Evolutionary conservation across 2,329 filamentous ascomycete species (phyloP), one percentile per base, ranked within the genome.

Genomic region (Chaetomium strumarium): DNA sequence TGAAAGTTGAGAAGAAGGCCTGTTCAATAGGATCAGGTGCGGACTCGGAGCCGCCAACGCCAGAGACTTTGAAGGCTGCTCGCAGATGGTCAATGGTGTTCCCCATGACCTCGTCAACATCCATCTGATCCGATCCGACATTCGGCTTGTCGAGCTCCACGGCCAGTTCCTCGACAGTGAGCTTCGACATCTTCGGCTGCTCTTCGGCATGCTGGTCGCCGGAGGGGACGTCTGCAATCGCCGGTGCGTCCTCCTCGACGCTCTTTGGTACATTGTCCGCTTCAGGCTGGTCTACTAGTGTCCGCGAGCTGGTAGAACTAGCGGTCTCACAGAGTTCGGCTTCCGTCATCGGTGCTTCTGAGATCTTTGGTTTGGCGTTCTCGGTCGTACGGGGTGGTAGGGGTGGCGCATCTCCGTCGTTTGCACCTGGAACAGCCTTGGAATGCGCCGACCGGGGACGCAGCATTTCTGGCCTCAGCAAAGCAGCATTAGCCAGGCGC

Each of bases 91-190:
- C 90, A 53, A 96, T 81, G 24, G 96, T 88, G 63, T 92, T 93
- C 53, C 90, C 90, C 72, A 96, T 91, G 42, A 96, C 92, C 69
- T 99, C 93, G 12, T 90, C 90, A 5, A 96, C 92, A 69, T 99
- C 93, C 70, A 99, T 91, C 65, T 99, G 93, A 33, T 89, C 75
- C 0, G 79, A 61, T 3, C 70, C 70, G 40, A 61, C 51, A 56
- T 64, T 67, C 57, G 58, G 56, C 51, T 64, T 60, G 47, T 61
- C 58, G 13, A 62, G 56, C 34, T 61, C 59, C 10, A 24, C 53
- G 7, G 56, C 58, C 13, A 63, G 55, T 48, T 62, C 58, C 36
- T 60, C 58, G 19, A 62, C 52, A 14, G 53, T 62, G 31, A 58
- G 51, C 43, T 59, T 60, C 9, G 58, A 61, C 30, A 51, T 51